These are phyloP conservation scores for Schizochytrium sp. DNA, from an alignment of 108 stramenopile species.

Conservation along the genomic window DNA sequence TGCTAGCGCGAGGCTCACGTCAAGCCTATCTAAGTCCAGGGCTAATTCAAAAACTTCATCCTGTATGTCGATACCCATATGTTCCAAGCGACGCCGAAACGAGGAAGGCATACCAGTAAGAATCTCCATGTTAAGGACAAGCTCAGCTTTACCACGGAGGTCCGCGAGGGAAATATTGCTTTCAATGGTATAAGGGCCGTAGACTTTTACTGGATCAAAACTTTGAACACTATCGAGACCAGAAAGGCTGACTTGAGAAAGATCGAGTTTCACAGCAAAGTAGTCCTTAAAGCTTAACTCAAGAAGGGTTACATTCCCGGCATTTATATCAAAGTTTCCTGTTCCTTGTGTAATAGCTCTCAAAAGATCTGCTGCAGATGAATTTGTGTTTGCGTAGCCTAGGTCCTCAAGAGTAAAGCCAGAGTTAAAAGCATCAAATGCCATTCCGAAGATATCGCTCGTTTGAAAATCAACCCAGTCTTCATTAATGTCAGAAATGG, in stretches of 20 bases:
- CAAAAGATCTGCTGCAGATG: conserved; percentile 7
- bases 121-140: neutral
- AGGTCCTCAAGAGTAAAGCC: neutral
- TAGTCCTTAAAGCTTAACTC: neutral
- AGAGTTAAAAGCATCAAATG: conserved; percentile 5
- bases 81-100: neutral
- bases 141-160: neutral
- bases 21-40: neutral
- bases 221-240: neutral
- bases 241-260: neutral
- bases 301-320: neutral
- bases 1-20: neutral
- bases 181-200: neutral
- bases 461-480: conserved; percentile 24
- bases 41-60: neutral
- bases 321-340: neutral
- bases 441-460: conserved; percentile 52
- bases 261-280: neutral
- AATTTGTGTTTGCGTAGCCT: neutral
- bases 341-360: neutral
- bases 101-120: neutral
- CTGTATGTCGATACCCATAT: neutral
- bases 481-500: neutral
- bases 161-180: conserved; percentile 39
- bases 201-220: conserved; percentile 27